phyloP scores from a whole-genome alignment of 1,284 basidiomycete species.

The Athelia psychrophila region DNA sequence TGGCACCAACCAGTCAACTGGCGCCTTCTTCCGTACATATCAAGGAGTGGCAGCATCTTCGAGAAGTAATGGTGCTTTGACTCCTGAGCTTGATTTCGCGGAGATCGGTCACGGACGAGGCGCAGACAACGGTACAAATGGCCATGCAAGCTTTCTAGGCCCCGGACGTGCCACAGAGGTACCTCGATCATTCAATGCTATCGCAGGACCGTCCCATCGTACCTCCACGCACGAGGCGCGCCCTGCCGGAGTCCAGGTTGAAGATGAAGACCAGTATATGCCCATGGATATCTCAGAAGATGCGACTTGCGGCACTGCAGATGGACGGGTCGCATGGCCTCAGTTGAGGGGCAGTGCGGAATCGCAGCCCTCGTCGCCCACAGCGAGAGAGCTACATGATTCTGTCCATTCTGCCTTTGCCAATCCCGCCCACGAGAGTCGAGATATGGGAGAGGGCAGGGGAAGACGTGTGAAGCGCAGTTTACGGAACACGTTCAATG shows the following conservation, averaged over 20 bases:
- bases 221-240: not conserved
- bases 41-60: slow-evolving; percentile 39
- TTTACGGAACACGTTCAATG: slow-evolving; percentile 60
- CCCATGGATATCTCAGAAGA: slow-evolving; percentile 12
- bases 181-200: not conserved
- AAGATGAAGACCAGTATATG: not conserved
- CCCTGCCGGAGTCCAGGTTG: not conserved
- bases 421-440: slow-evolving; percentile 18
- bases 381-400: slow-evolving; percentile 37
- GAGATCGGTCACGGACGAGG: slow-evolving; percentile 76
- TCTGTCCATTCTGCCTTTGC: slow-evolving; percentile 40
- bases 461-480: slow-evolving; percentile 63
- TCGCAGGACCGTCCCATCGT: not conserved
- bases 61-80: slow-evolving; percentile 55
- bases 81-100: slow-evolving; percentile 71
- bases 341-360: slow-evolving; percentile 8
- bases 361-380: slow-evolving; percentile 21
- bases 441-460: slow-evolving; percentile 33
- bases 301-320: slow-evolving; percentile 13
- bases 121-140: slow-evolving; percentile 24
- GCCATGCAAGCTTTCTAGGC: not conserved
- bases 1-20: slow-evolving; percentile 51
- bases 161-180: not conserved
- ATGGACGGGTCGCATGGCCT: slow-evolving; percentile 20
- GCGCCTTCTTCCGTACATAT: slow-evolving; percentile 63